These are phyloP conservation scores for Calonectria montana DNA, from an alignment of 2,329 filamentous ascomycete species.

Conservation along the genomic window DNA sequence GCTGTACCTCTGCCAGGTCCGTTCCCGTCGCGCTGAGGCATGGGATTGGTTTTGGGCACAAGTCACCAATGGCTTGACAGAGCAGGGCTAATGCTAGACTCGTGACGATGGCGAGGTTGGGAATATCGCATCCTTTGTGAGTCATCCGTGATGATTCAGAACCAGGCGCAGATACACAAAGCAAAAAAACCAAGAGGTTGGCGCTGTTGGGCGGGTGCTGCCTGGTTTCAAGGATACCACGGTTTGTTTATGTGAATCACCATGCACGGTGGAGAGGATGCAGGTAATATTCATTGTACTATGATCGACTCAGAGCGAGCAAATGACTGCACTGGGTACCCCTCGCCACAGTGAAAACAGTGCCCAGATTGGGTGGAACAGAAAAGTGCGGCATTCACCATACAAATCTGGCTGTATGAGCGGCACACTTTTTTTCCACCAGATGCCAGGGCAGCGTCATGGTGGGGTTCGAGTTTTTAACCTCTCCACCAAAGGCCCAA, in stretches of 20 bases:
- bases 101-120: not conserved
- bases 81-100: not conserved
- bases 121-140: not conserved
- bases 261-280: conserved; percentile 1
- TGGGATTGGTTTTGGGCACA: not conserved
- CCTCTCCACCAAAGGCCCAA: conserved; percentile 40
- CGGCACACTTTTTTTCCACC: conserved; percentile 24
- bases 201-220: conserved; percentile 9
- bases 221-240: conserved; percentile 4
- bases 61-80: not conserved
- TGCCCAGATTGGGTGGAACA: not conserved
- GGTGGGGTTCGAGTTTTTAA: conserved; percentile 56
- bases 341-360: conserved; percentile 17
- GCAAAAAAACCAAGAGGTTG: conserved; percentile 1
- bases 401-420: conserved; percentile 1
- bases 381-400: not conserved
- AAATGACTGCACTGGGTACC: not conserved
- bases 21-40: not conserved
- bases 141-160: conserved; percentile 2
- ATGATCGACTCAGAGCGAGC: conserved; percentile 3
- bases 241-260: conserved; percentile 8
- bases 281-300: conserved; percentile 2
- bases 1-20: not conserved
- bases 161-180: not conserved
- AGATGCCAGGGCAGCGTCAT: conserved; percentile 44